Evolutionary conservation across 2,329 filamentous ascomycete species (phyloP).

Genomic region (Talaromyces sp.): DNA sequence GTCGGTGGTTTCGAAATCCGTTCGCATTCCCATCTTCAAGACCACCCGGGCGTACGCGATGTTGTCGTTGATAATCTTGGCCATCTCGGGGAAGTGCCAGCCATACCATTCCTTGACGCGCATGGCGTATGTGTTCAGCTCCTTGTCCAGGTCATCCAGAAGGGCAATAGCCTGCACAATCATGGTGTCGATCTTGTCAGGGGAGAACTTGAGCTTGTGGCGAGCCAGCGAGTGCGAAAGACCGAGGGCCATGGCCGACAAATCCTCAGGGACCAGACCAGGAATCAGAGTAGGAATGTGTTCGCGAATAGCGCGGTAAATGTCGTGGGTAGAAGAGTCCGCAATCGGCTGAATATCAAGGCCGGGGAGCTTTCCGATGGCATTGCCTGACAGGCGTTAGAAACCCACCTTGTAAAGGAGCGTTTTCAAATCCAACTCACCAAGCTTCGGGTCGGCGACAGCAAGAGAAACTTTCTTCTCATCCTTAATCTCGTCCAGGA

Average conservation of each 20-base stretch:
- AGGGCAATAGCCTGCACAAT: conserved; percentile 95
- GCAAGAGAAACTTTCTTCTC: conserved; percentile 96
- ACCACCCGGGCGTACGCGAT: conserved; percentile 87
- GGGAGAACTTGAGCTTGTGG: conserved; percentile 97
- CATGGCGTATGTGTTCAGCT: conserved; percentile 98
- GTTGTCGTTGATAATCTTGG: conserved; percentile 96
- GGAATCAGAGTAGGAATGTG: conserved; percentile 87
- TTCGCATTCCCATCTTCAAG: conserved; percentile 80
- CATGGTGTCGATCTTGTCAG: conserved; percentile 99
- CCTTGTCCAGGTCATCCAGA: conserved; percentile 95
- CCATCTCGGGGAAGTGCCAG: conserved; percentile 99
- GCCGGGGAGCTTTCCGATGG: conserved; percentile 86
- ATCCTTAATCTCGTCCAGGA: conserved; percentile 87
- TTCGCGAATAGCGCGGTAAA: conserved; percentile 91
- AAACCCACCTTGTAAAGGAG: neutral
- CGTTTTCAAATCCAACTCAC: conserved; percentile 27
- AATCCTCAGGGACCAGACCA: conserved; percentile 74
- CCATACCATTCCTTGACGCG: conserved; percentile 99
- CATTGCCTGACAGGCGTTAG: conserved; percentile 50
- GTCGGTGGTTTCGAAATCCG: conserved; percentile 69
- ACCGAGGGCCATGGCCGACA: conserved; percentile 92
- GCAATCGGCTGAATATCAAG: conserved; percentile 80
- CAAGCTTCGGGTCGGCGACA: conserved; percentile 88
- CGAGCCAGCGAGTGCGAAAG: conserved; percentile 94
- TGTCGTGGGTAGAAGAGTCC: conserved; percentile 75